Evolutionary conservation across 129 eudicot species (phyloP).

Genomic region (Scalesia atractyloides): DNA sequence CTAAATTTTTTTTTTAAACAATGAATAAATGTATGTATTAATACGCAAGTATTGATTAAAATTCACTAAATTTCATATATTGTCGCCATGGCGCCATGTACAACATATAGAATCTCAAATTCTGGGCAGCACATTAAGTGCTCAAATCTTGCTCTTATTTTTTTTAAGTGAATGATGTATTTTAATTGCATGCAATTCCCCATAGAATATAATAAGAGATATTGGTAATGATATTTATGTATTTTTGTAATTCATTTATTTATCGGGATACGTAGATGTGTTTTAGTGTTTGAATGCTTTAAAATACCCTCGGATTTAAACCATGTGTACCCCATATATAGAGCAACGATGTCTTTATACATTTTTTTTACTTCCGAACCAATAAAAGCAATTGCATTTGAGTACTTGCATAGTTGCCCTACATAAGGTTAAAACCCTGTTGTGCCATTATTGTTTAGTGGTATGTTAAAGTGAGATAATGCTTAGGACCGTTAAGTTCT

Average conservation of each 20-base stretch:
- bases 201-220: conserved; percentile 25
- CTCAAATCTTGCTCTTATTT: conserved; percentile 27
- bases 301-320: too few species aligned
- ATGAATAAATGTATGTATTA: not conserved
- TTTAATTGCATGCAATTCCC: conserved; percentile 22
- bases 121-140: conserved; percentile 33
- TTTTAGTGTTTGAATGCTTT: not conserved
- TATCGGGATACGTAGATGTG: conserved; percentile 8
- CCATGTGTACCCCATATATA: too few species aligned
- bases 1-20: too few species aligned
- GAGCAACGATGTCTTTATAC: not conserved
- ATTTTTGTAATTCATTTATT: not conserved
- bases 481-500: too few species aligned
- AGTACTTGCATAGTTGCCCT: too few species aligned
- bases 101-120: conserved; percentile 21
- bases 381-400: too few species aligned
- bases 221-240: conserved; percentile 22
- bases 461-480: too few species aligned
- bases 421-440: too few species aligned
- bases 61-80: conserved; percentile 20
- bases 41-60: not conserved
- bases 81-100: conserved; percentile 15
- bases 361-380: too few species aligned
- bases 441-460: too few species aligned
- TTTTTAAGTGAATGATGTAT: not conserved